A percentile compares a stretch with the other conserved stretches of the same genome.
Conservation (phyloP, 176 grass and related monocot genomes). For the Urochloa ruziziensis region DNA sequence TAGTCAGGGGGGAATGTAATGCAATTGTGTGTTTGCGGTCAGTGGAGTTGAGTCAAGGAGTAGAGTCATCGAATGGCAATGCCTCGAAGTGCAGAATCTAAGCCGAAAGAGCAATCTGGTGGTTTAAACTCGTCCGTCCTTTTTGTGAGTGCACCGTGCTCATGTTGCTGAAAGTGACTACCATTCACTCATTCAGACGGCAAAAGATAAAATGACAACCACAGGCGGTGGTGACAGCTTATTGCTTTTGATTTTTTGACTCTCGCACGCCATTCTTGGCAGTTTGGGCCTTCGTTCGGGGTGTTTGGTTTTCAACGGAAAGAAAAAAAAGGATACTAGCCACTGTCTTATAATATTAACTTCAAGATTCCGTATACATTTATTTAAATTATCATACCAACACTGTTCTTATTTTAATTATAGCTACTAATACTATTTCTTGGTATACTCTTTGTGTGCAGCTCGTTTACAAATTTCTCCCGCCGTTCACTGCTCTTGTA, state of each 20-base stretch:
- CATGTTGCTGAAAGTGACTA: not conserved
- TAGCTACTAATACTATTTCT: too few species aligned
- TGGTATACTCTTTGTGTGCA: too few species aligned
- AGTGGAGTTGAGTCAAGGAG: not conserved
- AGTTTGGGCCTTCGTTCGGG: too few species aligned
- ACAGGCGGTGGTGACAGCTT: not conserved
- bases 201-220: not conserved
- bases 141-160: not conserved
- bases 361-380: not conserved
- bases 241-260: not conserved
- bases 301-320: not conserved
- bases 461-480: too few species aligned
- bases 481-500: not conserved
- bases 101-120: not conserved
- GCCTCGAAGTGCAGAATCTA: not conserved
- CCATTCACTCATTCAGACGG: not conserved
- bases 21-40: not conserved
- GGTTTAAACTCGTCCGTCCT: not conserved
- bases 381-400: not conserved
- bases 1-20: not conserved
- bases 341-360: not conserved
- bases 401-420: not conserved
- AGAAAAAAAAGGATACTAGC: not conserved
- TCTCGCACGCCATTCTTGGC: not conserved
- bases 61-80: not conserved